Evolutionary conservation across 1,284 basidiomycete genomes (phyloP), one percentile per base, ranked within the genome.

Genomic region (Ceratobasidium sp.): DNA sequence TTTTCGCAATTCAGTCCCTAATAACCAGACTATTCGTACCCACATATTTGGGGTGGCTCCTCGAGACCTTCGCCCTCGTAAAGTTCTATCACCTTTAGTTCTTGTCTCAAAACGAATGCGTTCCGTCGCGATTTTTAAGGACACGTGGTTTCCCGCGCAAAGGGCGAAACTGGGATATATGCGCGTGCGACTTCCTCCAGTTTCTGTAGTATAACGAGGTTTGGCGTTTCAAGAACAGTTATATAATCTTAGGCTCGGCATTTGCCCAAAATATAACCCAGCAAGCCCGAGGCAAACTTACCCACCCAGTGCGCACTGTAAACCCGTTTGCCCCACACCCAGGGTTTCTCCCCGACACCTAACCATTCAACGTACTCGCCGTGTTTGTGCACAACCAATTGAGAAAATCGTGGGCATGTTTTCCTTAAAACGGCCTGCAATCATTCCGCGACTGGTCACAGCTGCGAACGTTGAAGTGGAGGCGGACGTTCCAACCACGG

Each of bases 211-310:
- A 85, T 87, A 60, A 83, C 79, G 80, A 90, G 90, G 79, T 90
- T 84, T 19, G 89, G 89, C 9, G 89, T 90, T 2, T 90, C 90
- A 33, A 89, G 81, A 4, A 89, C 89, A 67, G 89, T 90, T 62
- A 89, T 86, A 33, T 47, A 50, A 50, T 66, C 64, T 87, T 88
- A n/a, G n/a, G n/a, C n/a, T 8, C 45, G 33, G 19, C 57, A 48
- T 4, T 15, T 29, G 69, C 33, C 1, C 44, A 41, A n/a, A 29
- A n/a, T 27, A n/a, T 24, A 64, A 45, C 22, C 31, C 36, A 31
- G 27, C 29, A 74, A 44, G 24, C 59, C 33, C 53, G 66, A 71
- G 44, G 75, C 56, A 50, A 77, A 67, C 45, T 45, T 36, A 44
- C 27, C 89, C 89, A 90, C 24, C 89, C 89, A 19, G 77, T 77